These are phyloP conservation scores for Marasmius sp. DNA, from an alignment of 1,284 basidiomycete genomes.

Conservation along the genomic window DNA sequence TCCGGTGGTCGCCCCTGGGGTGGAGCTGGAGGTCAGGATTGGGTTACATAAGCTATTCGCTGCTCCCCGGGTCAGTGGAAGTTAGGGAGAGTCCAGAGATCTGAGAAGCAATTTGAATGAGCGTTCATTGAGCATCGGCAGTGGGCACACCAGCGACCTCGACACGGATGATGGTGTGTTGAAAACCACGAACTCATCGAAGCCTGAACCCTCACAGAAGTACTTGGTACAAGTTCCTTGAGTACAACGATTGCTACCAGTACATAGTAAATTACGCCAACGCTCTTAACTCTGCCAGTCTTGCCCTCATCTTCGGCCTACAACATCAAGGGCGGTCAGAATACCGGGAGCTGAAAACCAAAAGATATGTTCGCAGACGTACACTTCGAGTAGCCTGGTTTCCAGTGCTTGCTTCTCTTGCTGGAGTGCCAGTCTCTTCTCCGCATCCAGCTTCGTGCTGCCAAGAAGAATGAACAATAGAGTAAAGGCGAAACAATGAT, in stretches of 20 bases:
- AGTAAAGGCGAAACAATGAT: conserved; percentile 1
- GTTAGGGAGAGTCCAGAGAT: too few relatives aligned
- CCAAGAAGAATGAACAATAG: conserved; percentile 1
- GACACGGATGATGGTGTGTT: too few relatives aligned
- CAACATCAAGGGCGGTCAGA: conserved; percentile 11
- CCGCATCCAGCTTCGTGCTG: conserved; percentile 88
- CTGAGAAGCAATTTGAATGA: too few relatives aligned
- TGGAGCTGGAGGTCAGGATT: too few relatives aligned
- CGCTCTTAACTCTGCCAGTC: conserved; percentile 69
- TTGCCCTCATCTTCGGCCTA: conserved; percentile 79
- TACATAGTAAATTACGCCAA: neutral
- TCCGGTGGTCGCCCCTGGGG: too few relatives aligned
- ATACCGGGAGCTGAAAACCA: neutral
- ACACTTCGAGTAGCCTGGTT: conserved; percentile 80
- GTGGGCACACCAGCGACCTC: too few relatives aligned
- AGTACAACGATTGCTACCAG: neutral
- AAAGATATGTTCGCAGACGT: conserved; percentile 28
- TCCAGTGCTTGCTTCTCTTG: conserved; percentile 91
- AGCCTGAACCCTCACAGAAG: too few relatives aligned
- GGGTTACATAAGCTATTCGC: too few relatives aligned
- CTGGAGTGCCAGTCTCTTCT: conserved; percentile 88
- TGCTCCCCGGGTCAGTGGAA: too few relatives aligned
- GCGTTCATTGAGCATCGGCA: too few relatives aligned
- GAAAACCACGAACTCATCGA: too few relatives aligned
- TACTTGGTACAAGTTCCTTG: too few relatives aligned